A percentile compares a stretch with the other conserved stretches of the same genome.
Conservation (phyloP, 176 grass and related monocot species). For the Rhynchospora pubera region DNA sequence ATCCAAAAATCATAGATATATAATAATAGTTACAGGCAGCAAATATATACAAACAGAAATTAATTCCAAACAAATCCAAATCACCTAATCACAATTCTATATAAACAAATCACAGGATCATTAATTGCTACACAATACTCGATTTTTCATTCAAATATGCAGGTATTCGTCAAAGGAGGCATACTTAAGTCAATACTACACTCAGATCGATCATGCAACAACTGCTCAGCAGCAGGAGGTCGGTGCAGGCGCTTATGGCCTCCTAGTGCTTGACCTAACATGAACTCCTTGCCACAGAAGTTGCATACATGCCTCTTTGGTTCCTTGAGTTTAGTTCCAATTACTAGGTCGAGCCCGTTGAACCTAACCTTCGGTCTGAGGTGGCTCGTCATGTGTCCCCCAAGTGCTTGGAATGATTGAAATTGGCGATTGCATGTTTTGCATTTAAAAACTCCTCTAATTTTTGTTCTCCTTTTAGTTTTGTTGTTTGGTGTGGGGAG, state of each 20-base stretch:
- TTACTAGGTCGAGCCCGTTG: slow-evolving; percentile 28
- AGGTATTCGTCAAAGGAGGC: neutral
- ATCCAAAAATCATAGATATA: neutral
- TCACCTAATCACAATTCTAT: neutral
- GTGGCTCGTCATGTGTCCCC: slow-evolving; percentile 89
- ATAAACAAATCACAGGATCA: neutral
- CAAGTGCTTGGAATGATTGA: slow-evolving; percentile 85
- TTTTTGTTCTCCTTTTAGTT: slow-evolving; percentile 2
- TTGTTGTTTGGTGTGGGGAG: neutral
- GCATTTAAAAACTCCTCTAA: slow-evolving; percentile 67
- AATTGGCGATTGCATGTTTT: slow-evolving; percentile 81
- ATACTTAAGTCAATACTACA: neutral
- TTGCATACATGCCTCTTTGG: slow-evolving; percentile 64
- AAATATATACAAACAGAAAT: neutral
- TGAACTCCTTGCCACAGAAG: slow-evolving; percentile 73
- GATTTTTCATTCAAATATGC: neutral
- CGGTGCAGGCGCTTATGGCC: slow-evolving; percentile 81
- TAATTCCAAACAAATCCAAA: neutral
- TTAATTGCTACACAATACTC: neutral
- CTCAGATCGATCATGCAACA: neutral
- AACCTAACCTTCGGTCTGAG: slow-evolving; percentile 32
- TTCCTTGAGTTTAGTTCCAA: neutral
- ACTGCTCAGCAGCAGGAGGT: neutral
- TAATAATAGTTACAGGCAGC: too few species aligned
- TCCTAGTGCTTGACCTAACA: slow-evolving; percentile 74